Conservation (phyloP, 1,139 yeast species). For the Candida frijolesensis region DNA sequence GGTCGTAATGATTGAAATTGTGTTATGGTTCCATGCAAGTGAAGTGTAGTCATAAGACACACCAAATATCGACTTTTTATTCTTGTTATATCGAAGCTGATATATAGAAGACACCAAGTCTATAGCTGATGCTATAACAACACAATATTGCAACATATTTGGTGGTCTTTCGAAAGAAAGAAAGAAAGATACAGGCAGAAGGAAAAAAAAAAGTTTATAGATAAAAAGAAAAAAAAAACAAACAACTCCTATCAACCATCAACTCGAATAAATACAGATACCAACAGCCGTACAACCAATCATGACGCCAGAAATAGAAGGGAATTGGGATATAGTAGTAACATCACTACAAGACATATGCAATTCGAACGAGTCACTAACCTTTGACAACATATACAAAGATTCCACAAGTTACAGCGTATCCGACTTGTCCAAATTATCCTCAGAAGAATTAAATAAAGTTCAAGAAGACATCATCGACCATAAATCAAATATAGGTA, state of each 20-base stretch:
- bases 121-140: not conserved
- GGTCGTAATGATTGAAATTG: slow-evolving; percentile 16
- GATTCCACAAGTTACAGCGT: slow-evolving; percentile 19
- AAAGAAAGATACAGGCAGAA: not conserved
- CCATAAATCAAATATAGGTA: slow-evolving; percentile 60
- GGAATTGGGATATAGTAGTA: slow-evolving; percentile 69
- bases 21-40: too few relatives aligned
- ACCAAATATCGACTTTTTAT: slow-evolving; percentile 27
- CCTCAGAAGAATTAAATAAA: slow-evolving; percentile 27
- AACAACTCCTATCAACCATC: not conserved
- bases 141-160: slow-evolving; percentile 1
- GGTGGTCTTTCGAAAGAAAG: not conserved
- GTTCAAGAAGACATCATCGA: slow-evolving; percentile 45
- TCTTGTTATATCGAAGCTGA: slow-evolving; percentile 24
- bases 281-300: not conserved
- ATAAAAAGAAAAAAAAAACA: not conserved
- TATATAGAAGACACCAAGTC: not conserved
- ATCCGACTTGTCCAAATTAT: slow-evolving; percentile 18
- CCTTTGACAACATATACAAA: slow-evolving; percentile 50
- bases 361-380: slow-evolving; percentile 56
- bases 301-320: slow-evolving; percentile 39
- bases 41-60: slow-evolving; percentile 30
- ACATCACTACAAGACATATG: slow-evolving; percentile 70
- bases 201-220: slow-evolving; percentile 4
- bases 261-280: not conserved